Conservation (phyloP, 83 land plant species). For the Picea abies region DNA sequence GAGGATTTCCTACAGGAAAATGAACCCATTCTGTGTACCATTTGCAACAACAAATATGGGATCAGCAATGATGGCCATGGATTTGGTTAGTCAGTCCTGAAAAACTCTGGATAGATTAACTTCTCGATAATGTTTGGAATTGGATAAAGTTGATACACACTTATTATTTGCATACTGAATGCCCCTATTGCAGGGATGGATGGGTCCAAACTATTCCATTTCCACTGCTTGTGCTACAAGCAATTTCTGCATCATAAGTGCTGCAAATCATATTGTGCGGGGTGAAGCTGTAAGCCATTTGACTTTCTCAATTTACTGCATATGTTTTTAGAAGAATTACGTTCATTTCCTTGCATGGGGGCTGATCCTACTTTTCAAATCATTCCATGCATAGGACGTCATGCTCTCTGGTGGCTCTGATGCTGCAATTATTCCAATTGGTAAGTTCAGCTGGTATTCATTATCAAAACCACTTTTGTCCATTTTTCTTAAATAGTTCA, state of each 20-base stretch:
- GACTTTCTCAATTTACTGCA: background rate
- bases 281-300: slow-evolving; percentile 90
- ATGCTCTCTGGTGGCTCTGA: slow-evolving; percentile 99
- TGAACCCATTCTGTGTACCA: slow-evolving; percentile 99
- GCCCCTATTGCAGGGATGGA: slow-evolving; percentile 85
- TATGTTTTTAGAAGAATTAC: background rate
- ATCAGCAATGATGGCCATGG: slow-evolving; percentile 99
- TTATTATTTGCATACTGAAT: slow-evolving; percentile 4
- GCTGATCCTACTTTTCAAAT: background rate
- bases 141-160: background rate
- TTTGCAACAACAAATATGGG: slow-evolving; percentile 99
- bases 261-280: slow-evolving; percentile 89
- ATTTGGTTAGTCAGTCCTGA: slow-evolving; percentile 58
- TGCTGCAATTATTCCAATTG: slow-evolving; percentile 93
- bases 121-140: background rate
- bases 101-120: background rate
- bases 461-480: background rate
- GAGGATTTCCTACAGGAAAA: slow-evolving; percentile 84
- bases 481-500: slow-evolving; percentile 8
- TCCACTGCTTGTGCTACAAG: slow-evolving; percentile 98
- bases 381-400: slow-evolving; percentile 60
- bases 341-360: background rate
- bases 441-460: slow-evolving; percentile 32
- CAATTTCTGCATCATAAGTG: slow-evolving; percentile 92
- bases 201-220: slow-evolving; percentile 98